A percentile compares a stretch with the other conserved stretches of the same genome.
Conservation (phyloP, 345 rosid genomes). For the Pseudoturritis turrita region DNA sequence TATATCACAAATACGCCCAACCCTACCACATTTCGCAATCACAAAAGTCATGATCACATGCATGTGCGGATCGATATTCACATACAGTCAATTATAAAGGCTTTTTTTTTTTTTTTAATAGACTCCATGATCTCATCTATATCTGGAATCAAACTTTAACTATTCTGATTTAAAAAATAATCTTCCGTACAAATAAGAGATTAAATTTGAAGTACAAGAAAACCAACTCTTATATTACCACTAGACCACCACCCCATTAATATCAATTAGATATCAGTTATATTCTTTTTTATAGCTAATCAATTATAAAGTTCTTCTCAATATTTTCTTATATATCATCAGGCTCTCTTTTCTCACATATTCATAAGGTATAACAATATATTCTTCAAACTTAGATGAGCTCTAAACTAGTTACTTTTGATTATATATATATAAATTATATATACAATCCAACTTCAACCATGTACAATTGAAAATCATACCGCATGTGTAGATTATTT, state of each 20-base stretch:
- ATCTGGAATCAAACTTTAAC: too few species aligned
- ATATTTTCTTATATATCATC: neutral
- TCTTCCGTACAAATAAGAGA: too few species aligned
- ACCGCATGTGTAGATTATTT: neutral
- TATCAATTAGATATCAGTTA: too few species aligned
- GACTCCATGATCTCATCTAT: too few species aligned
- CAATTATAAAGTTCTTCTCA: neutral
- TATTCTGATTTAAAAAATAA: too few species aligned
- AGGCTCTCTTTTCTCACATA: neutral
- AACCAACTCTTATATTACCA: too few species aligned
- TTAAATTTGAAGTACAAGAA: too few species aligned
- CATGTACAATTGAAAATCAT: neutral
- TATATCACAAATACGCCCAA: constrained; percentile 2
- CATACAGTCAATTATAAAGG: neutral
- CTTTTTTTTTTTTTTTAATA: too few species aligned
- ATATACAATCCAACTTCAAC: neutral
- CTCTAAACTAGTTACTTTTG: neutral
- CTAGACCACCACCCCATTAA: too few species aligned
- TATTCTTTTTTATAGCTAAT: too few species aligned
- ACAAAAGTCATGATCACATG: constrained; percentile 30
- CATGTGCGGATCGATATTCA: constrained; percentile 20
- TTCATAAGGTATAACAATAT: neutral
- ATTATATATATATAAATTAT: neutral
- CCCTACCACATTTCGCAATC: constrained; percentile 29
- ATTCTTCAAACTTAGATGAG: neutral